Evolutionary conservation across 2,329 filamentous ascomycete species (phyloP).

Genomic region (Venturia asperata): DNA sequence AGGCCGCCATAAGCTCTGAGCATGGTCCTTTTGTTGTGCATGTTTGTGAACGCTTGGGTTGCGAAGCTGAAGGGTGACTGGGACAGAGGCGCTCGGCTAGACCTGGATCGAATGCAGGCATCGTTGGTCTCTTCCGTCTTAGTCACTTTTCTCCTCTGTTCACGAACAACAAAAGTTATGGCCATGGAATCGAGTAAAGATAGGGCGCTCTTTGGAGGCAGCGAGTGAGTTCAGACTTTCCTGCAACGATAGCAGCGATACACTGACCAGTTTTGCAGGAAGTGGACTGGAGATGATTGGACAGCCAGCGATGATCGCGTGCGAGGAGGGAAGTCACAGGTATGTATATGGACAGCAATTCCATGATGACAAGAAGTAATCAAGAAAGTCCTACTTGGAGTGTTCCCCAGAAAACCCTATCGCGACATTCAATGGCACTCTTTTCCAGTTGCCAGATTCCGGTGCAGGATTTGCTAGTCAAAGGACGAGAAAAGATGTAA

Average conservation of each 20-base stretch:
- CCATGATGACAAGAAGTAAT: constrained; percentile 23
- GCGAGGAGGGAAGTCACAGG: constrained; percentile 62
- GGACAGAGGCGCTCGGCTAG: constrained; percentile 10
- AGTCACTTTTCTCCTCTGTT: constrained; percentile 5
- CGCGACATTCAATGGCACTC: too few species aligned
- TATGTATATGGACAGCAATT: constrained; percentile 28
- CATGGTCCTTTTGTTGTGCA: constrained; percentile 3
- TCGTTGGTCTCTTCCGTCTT: constrained; percentile 7
- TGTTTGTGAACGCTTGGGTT: constrained; percentile 10
- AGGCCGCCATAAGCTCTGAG: not conserved
- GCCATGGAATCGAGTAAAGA: constrained; percentile 10
- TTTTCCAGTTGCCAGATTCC: constrained; percentile 45
- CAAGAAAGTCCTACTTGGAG: constrained; percentile 42
- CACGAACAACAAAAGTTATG: constrained; percentile 13
- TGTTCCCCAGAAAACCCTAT: constrained; percentile 26
- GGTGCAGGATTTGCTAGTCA: constrained; percentile 80
- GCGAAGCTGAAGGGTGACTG: not conserved
- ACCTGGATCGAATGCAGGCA: constrained; percentile 6
- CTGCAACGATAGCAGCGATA: not conserved
- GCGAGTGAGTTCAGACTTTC: not conserved
- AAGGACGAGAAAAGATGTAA: constrained; percentile 47
- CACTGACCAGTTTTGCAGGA: constrained; percentile 3
- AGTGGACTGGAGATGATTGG: constrained; percentile 56
- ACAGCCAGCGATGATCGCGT: constrained; percentile 67
- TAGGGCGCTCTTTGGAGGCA: constrained; percentile 8